A percentile compares a stretch with the other conserved stretches of the same genome.
Evolutionary conservation across 148 eudicot genomes (phyloP).

Genomic region (Rheum nobile): DNA sequence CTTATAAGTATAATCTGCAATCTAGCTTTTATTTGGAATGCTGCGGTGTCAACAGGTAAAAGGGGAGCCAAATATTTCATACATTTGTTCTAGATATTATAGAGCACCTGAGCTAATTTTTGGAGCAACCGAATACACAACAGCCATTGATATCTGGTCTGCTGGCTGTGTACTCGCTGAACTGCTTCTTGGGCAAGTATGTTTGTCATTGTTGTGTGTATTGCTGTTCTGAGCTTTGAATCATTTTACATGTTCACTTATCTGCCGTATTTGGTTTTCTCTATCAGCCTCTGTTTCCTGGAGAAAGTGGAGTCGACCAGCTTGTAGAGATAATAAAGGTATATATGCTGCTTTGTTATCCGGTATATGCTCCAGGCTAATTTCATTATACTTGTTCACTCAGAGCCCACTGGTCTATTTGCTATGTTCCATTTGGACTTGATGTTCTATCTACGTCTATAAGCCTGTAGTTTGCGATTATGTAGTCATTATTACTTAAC

Average conservation of each 20-base stretch:
- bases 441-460: too few relatives aligned
- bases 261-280: neutral
- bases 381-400: too few relatives aligned
- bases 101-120: constrained; percentile 94
- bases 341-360: neutral
- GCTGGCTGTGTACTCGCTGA: constrained; percentile 94
- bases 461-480: neutral
- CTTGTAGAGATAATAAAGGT: constrained; percentile 94
- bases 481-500: neutral
- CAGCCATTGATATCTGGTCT: constrained; percentile 83
- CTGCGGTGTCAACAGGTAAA: constrained; percentile 42
- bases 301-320: constrained; percentile 91
- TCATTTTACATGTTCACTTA: neutral
- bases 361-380: neutral
- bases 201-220: neutral
- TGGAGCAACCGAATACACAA: constrained; percentile 88
- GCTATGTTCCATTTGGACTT: too few relatives aligned
- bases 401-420: too few relatives aligned
- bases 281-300: constrained; percentile 77
- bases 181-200: constrained; percentile 80
- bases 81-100: constrained; percentile 91
- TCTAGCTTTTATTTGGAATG: constrained; percentile 1
- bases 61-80: constrained; percentile 93
- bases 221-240: neutral
- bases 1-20: neutral